Evolutionary conservation across 2,329 filamentous ascomycete species (phyloP), one percentile per base, ranked within the genome.

Genomic region (Sclerotinia spermophila): DNA sequence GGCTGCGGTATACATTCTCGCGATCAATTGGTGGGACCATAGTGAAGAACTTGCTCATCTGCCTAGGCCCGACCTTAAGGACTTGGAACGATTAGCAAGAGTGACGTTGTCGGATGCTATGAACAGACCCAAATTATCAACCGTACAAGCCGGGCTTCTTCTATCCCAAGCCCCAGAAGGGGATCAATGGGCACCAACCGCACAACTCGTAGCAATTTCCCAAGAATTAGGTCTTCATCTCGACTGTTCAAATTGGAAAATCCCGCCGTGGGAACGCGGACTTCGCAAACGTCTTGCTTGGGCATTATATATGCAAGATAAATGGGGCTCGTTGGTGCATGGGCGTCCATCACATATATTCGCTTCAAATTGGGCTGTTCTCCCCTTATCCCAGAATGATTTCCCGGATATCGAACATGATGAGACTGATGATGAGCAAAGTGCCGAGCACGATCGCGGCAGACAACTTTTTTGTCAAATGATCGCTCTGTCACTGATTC

Each of bases 221-320:
- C 94, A 97, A 79, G 93, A 97, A 80, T 85, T 97, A 3, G 94
- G 94, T 61, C 83, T 97, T 53, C 94, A 97, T 79, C 88, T 97
- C 55, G 93, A 97, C 81, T 97, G 93, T 82, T 88, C 90, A 7
- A 84, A 85, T 67, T 97, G 94, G 94, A 92, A 92, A 73, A 95
- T 97, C 68, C 92, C 94, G 40, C 85, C 86, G 0, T 97, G 94
- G 93, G 94, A 97, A 80, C 91, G 92, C 75, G 92, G 93, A 0
- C 80, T 97, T 71, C 86, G 94, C 72, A 96, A 95, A 79, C 88
- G 94, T 64, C 86, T 97, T 56, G 93, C 93, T 1, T 97, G 94
- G 94, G 94, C 92, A 2, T 81, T 97, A 66, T 97, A 96, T 79
- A 95, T 96, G 90, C 93, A 97, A 81, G 94, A 97, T 81, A 96